Percentiles rank a stretch among this genome's conserved stretches.
phyloP scores from a whole-genome alignment of 2,329 filamentous ascomycete genomes.

The Pseudogymnoascus sp. region DNA sequence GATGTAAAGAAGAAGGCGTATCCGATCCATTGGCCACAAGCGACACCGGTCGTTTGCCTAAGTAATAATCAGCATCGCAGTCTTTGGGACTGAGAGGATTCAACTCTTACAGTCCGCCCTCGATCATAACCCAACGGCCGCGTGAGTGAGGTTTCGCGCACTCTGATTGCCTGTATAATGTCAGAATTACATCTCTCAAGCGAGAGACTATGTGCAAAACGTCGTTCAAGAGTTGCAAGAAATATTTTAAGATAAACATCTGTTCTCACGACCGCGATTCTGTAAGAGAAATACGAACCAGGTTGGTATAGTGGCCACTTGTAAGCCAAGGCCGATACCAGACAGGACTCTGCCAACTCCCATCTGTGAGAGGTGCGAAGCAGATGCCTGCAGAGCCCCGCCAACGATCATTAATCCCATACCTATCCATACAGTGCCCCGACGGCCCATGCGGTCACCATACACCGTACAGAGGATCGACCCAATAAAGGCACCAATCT shows the following conservation, averaged over 20 bases:
- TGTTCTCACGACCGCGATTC: too few relatives aligned
- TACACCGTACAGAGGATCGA: conserved; percentile 36
- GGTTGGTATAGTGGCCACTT: conserved; percentile 39
- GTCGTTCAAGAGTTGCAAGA: too few relatives aligned
- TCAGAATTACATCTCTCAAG: not conserved
- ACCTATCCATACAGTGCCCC: conserved; percentile 45
- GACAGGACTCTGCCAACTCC: conserved; percentile 38
- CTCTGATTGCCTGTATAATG: conserved; percentile 37
- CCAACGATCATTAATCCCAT: conserved; percentile 35
- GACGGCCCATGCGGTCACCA: conserved; percentile 46
- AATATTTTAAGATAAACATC: too few relatives aligned
- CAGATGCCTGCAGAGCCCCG: not conserved
- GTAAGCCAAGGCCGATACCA: conserved; percentile 39
- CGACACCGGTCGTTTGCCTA: conserved; percentile 10
- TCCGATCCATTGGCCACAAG: conserved; percentile 39
- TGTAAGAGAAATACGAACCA: conserved; percentile 29
- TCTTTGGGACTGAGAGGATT: too few relatives aligned
- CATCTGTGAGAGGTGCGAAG: conserved; percentile 43
- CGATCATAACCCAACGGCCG: conserved; percentile 49
- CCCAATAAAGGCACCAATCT: conserved; percentile 45
- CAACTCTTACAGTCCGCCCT: conserved; percentile 47
- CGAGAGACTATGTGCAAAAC: too few relatives aligned
- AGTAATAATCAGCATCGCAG: conserved; percentile 31
- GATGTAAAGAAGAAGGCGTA: conserved; percentile 42
- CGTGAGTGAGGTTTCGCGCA: conserved; percentile 45